Conservation (phyloP, 768 basidiomycete genomes). For the Lactarius hatsudake region DNA sequence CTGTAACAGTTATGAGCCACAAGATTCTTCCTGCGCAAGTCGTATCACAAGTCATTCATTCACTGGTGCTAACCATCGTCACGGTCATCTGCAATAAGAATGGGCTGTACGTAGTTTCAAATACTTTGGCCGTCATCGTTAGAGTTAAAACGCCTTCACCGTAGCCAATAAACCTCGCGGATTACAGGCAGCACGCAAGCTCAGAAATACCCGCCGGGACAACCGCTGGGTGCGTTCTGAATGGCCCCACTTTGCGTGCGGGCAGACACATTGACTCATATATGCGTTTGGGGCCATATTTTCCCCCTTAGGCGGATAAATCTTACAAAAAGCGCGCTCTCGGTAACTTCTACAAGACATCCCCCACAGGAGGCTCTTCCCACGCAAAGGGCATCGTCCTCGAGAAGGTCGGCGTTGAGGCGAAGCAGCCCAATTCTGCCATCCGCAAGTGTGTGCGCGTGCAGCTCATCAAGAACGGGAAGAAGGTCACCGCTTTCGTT, state of each 20-base stretch:
- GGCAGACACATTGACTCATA: background rate
- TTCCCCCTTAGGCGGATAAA: conserved; percentile 78
- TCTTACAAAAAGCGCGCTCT: conserved; percentile 99
- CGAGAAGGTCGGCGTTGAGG: conserved; percentile 99
- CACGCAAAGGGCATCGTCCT: conserved; percentile 99
- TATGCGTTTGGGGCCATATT: background rate
- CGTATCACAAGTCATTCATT: too few relatives aligned
- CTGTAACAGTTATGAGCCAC: conserved; percentile 38
- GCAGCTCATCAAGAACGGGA: conserved; percentile 99
- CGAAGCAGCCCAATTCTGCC: conserved; percentile 99
- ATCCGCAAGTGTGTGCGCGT: conserved; percentile 99
- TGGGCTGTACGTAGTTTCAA: conserved; percentile 71
- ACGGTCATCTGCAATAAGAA: conserved; percentile 57
- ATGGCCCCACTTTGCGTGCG: background rate
- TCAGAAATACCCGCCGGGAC: conserved; percentile 87
- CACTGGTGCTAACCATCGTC: conserved; percentile 41
- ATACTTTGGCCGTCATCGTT: conserved; percentile 1
- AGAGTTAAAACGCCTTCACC: conserved; percentile 3
- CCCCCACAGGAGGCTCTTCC: conserved; percentile 97
- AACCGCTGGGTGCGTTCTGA: conserved; percentile 85
- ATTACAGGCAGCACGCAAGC: conserved; percentile 97
- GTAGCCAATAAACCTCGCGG: conserved; percentile 98
- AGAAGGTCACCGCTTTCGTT: conserved; percentile 99
- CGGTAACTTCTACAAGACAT: conserved; percentile 99
- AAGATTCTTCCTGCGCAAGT: conserved; percentile 14